phyloP scores from a whole-genome alignment of 176 grass and related monocot genomes.

The Oryza punctata region DNA sequence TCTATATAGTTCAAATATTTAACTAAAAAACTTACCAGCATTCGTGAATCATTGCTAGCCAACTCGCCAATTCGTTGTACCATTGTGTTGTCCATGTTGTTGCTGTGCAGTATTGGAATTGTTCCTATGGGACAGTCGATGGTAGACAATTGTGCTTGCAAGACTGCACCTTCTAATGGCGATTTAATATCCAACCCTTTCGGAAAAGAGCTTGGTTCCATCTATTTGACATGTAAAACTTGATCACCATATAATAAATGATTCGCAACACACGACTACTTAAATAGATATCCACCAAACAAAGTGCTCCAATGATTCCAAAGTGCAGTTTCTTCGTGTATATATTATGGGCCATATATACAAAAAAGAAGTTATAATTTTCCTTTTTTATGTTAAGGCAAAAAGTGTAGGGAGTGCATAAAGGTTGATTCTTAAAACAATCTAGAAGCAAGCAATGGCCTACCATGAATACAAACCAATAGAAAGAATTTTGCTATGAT shows the following conservation, averaged over 20 bases:
- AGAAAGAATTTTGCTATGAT: too few relatives aligned
- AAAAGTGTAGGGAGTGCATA: too few relatives aligned
- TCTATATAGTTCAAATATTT: not conserved
- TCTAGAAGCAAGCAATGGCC: too few relatives aligned
- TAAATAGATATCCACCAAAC: too few relatives aligned
- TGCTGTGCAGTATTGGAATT: not conserved
- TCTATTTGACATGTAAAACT: not conserved
- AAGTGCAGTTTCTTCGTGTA: too few relatives aligned
- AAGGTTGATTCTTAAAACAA: too few relatives aligned
- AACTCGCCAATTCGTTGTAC: not conserved
- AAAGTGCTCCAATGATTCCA: too few relatives aligned
- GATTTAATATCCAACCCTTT: not conserved
- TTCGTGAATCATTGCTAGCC: not conserved
- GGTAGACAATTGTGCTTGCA: not conserved
- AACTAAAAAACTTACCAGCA: not conserved
- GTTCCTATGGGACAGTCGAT: conserved; percentile 17
- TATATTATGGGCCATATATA: too few relatives aligned
- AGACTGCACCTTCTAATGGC: not conserved
- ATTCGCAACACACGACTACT: too few relatives aligned
- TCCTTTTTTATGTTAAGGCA: too few relatives aligned
- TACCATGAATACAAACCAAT: too few relatives aligned
- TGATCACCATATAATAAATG: not conserved
- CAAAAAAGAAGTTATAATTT: too few relatives aligned
- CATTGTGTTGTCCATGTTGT: not conserved
- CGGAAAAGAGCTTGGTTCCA: conserved; percentile 27